Evolutionary conservation across 1,284 basidiomycete species (phyloP).

Genomic region (Nidula niveotomentosa): DNA sequence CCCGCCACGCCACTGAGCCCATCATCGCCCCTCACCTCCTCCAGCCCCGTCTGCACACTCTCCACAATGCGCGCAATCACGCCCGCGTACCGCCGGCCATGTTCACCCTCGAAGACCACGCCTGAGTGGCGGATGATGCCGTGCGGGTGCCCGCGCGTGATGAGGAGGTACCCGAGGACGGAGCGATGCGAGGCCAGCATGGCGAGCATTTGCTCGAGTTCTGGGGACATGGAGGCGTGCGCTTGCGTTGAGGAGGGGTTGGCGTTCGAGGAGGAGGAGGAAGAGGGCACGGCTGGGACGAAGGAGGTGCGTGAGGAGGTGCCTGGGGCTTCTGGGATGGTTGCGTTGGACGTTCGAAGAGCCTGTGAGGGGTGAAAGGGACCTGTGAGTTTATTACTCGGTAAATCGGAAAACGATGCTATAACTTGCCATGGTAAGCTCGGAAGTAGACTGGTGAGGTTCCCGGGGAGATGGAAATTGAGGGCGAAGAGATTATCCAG

Average conservation of each 20-base stretch:
- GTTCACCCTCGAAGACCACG: conserved; percentile 85
- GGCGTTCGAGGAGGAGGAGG: neutral
- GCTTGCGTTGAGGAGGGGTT: conserved; percentile 2
- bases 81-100: conserved; percentile 77
- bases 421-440: too few relatives aligned
- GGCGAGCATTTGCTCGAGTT: conserved; percentile 74
- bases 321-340: conserved; percentile 7
- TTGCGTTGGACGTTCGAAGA: neutral
- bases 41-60: conserved; percentile 70
- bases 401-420: too few relatives aligned
- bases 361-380: neutral
- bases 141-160: conserved; percentile 65
- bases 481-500: too few relatives aligned
- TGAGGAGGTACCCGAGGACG: conserved; percentile 85
- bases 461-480: too few relatives aligned
- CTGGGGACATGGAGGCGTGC: conserved; percentile 49
- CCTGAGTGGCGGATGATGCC: conserved; percentile 83
- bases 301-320: neutral
- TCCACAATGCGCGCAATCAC: conserved; percentile 81
- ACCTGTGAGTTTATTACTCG: too few relatives aligned
- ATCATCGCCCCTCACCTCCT: conserved; percentile 64
- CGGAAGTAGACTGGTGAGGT: too few relatives aligned
- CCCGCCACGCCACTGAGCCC: conserved; percentile 36
- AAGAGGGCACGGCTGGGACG: neutral
- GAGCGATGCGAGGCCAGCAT: conserved; percentile 80